Base-by-base conservation (phyloP, 805 yeast species). In the Torulaspora franciscae region DNA sequence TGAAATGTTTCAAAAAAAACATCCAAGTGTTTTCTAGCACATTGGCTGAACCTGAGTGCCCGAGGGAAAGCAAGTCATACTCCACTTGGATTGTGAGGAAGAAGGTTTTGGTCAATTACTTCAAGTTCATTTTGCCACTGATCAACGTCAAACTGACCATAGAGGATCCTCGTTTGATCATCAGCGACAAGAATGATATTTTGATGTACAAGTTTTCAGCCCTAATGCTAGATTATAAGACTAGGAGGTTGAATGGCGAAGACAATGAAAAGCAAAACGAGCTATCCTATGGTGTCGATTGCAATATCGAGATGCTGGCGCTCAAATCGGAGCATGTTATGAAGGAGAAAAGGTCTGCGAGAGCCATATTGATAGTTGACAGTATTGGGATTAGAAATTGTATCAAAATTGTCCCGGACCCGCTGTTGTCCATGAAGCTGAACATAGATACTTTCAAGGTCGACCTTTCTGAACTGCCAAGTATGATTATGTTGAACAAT, bases 151-250 rank as follows among this genome's bases (percentile, higher is more conserved):
- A 67, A 46, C 38, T 70, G 11, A 70, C 68, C 0, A 42, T 70
- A 11, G 75, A 71, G 46, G 73, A 71, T 48, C 65, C 73, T 2
- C 62, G 63, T 14, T 6, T 69, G 14, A 56, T 69, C 35, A 40
- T 68, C 6, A 67, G 65, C 25, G 64, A 66, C 45, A 49, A 48
- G 1, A 53, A 59, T 38, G 56, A 65, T n/a, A 52, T 63, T 2
- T 30, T 65, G 28, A 61, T 60, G 30, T 50, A 57, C 36, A 58
- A 62, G 47, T 55, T 70, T 15, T 48, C 68, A 13, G 55, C 65
- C 6, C 42, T 60, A 10, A 47, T 61, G 32, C 29, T 58, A 6
- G 52, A 50, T 33, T 47, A 50, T 19, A 52, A 50, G 28, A 59
- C 65, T 7, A 45, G 47, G 11, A 58, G 64, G 33, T 43, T 35